phyloP scores from a whole-genome alignment of 1,284 basidiomycete genomes.

The Leccinum griseonigrum region DNA sequence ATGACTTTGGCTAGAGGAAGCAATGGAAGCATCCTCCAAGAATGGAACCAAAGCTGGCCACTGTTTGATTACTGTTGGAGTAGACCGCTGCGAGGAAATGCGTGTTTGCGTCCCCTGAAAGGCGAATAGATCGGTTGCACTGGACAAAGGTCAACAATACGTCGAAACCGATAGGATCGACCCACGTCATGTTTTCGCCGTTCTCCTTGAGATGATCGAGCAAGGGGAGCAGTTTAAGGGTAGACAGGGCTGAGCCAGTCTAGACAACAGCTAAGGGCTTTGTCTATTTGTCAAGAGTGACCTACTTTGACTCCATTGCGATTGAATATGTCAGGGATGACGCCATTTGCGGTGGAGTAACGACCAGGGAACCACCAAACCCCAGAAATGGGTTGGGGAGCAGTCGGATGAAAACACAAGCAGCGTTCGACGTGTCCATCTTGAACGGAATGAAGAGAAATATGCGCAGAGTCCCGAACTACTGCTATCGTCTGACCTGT shows the following conservation, averaged over 20 bases:
- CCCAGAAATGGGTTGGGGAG: constrained; percentile 38
- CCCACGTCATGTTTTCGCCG: constrained; percentile 59
- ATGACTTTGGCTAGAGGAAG: constrained; percentile 36
- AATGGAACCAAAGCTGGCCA: constrained; percentile 68
- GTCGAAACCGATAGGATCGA: constrained; percentile 5
- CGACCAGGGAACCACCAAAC: constrained; percentile 72
- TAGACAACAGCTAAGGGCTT: constrained; percentile 29
- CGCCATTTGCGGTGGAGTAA: constrained; percentile 36
- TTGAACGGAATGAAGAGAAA: constrained; percentile 73
- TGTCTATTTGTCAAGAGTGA: constrained; percentile 6
- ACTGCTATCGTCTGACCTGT: constrained; percentile 71
- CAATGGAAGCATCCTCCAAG: constrained; percentile 58
- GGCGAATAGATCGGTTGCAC: constrained; percentile 72
- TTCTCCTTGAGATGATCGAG: constrained; percentile 68
- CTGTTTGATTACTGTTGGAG: constrained; percentile 54
- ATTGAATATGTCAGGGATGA: constrained; percentile 74
- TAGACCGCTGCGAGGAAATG: constrained; percentile 38
- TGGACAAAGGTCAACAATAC: constrained; percentile 30
- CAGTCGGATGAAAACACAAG: constrained; percentile 30
- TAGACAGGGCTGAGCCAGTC: constrained; percentile 75
- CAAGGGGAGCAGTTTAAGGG: constrained; percentile 64
- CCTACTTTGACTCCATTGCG: constrained; percentile 63
- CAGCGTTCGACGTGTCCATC: constrained; percentile 58
- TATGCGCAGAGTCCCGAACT: constrained; percentile 62
- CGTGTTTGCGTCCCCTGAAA: constrained; percentile 66